Evolutionary conservation across 495 filamentous ascomycete species (phyloP), one percentile per base, ranked within the genome.

Genomic region (Margaritispora aquatica): DNA sequence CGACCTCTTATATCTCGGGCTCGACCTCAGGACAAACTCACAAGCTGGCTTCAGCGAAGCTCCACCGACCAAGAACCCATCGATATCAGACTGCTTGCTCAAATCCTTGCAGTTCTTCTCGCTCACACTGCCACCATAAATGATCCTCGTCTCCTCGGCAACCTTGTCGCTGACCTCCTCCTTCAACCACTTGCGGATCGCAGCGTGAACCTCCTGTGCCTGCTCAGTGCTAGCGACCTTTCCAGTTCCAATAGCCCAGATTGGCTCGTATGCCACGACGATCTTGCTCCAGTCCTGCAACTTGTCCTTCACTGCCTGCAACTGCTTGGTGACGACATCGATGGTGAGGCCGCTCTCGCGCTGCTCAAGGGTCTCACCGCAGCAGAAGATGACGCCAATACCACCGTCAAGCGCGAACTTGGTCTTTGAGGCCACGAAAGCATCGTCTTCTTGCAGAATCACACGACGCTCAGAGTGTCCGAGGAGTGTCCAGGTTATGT

Each of bases 191-290:
- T 86, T 75, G 64, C 94, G 89, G 74, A 98, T 96, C 60, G 86
- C 91, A 51, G 83, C 87, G 75, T 98, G 94, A 59, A 94, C 92
- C 74, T 97, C 91, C 79, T 96, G 92, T 57, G 92, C 91, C 77
- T 97, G 91, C 78, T 90, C 79, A 47, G 89, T 93, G 53, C 85
- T 92, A 66, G 94, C 94, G 59, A 97, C 94, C 79, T 96, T 97
- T 69, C 94, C 94, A 62, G 94, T 97, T 60, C 95, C 94, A 69
- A 97, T 97, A 66, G 93, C 95, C 93, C 94, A 98, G 78, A 98
- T 93, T 65, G 94, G 94, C 82, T 98, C 95, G 73, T 98, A 98
- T 66, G 94, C 95, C 67, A 98, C 83, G 72, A 97, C 93, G 65
- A 98, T 84, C 77, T 94, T 95, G 55, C 74, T 79, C 94, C 94